A percentile compares a stretch with the other conserved stretches of the same genome.
Conservation (phyloP, 495 filamentous ascomycete genomes). For the Chaetomium cochliodes region DNA sequence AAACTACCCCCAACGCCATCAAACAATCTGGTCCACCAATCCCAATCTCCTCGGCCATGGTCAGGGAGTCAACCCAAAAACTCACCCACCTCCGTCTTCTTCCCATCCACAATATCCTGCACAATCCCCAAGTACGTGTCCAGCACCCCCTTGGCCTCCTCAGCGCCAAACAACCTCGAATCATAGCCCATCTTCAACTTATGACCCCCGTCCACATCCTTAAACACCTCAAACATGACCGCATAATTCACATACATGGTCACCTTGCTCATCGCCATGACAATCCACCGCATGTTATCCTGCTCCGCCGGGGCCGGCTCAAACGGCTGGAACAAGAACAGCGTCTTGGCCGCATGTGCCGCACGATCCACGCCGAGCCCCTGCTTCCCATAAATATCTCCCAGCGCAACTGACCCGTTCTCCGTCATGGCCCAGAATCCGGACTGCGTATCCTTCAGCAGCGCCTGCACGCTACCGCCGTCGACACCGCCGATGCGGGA, state of each 20-base stretch:
- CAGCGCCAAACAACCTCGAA: background rate
- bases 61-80: background rate
- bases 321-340: background rate
- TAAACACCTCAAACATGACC: constrained; percentile 2
- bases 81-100: background rate
- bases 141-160: background rate
- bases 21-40: too few species aligned
- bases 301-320: background rate
- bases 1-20: too few species aligned
- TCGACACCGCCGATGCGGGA: background rate
- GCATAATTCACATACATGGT: constrained; percentile 1
- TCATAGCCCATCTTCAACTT: background rate
- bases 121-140: background rate
- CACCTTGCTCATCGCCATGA: constrained; percentile 2
- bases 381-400: background rate
- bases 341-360: background rate
- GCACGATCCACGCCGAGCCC: background rate
- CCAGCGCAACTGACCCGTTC: background rate
- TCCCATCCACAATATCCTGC: background rate
- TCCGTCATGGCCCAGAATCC: background rate
- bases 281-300: background rate
- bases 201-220: background rate
- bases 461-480: background rate
- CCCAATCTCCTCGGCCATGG: too few species aligned
- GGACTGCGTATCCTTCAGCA: background rate